Base-by-base conservation (phyloP, 2,329 filamentous ascomycete species). In the Aspergillus niger region DNA sequence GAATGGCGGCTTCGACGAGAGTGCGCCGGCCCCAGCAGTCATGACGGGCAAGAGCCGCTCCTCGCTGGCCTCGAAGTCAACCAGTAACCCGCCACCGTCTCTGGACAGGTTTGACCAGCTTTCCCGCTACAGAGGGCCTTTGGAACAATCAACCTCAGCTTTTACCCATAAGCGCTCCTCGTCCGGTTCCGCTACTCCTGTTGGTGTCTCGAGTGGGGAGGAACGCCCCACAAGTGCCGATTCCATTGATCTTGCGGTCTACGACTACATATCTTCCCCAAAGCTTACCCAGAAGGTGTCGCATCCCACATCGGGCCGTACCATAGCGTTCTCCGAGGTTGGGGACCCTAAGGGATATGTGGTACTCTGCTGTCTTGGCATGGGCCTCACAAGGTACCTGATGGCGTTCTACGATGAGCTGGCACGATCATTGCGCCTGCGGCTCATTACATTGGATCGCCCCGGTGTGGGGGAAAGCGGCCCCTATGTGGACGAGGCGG, bases 331-430 rank as follows among this genome's bases (percentile, higher is more conserved):
- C 72, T 98, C 94, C 0, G 95, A 99, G 75, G 95, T 99, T 2
- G 95, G 95, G 13, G 93, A 98, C 74, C 88, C 93, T 0, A 87
- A 94, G 47, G 95, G 95, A 1, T 94, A 90, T 66, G 94, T 92
- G 2, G 91, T 99, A 2, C 93, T 99, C 68, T 96, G 95, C 73
- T 99, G 95, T 70, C 92, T 99, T 2, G 95, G 95, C 20, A 99
- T 99, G 95, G 95, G 95, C 0, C 78, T 99, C 69, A 99, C 95
- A 10, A 86, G 95, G 76, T 99, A 95, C 73, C 91, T 99, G 61
- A 97, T 92, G 62, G 92, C 93, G 0, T 99, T 99, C 74, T 99
- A 98, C 72, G 95, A 99, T 74, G 95, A 99, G 75, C 82, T 99
- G 56, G 95, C 95, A 2, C 80, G 91, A 70, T 96, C 93, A 0